Base-by-base conservation (phyloP, 1,284 basidiomycete genomes). In the Takashimella tepidaria region DNA sequence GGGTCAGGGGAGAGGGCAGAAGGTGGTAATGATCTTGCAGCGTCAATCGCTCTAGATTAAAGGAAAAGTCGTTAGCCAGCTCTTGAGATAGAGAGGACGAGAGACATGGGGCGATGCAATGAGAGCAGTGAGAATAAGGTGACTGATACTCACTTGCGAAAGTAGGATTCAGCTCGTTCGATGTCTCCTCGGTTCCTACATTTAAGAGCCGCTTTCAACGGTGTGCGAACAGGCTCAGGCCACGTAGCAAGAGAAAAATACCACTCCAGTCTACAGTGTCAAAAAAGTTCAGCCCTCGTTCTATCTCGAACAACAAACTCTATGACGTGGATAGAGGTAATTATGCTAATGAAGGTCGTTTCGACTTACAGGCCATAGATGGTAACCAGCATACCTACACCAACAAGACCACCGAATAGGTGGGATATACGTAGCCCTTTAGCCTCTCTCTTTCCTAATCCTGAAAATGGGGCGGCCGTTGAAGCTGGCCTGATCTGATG, bases 291-390 rank as follows among this genome's bases (percentile, higher is more conserved):
- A n/a, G n/a, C n/a, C n/a, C n/a, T n/a, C n/a, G n/a, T n/a, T n/a
- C n/a, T n/a, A n/a, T n/a, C n/a, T n/a, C n/a, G n/a, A n/a, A n/a
- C n/a, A n/a, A n/a, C n/a, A n/a, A n/a, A n/a, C n/a, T n/a, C n/a
- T n/a, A n/a, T n/a, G n/a, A n/a, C n/a, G n/a, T n/a, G n/a, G n/a
- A n/a, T n/a, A n/a, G n/a, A n/a, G n/a, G n/a, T n/a, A n/a, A n/a
- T n/a, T n/a, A n/a, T n/a, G n/a, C n/a, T n/a, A n/a, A n/a, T n/a
- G n/a, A n/a, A n/a, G n/a, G n/a, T n/a, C n/a, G n/a, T n/a, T n/a
- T 23, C 11, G 3, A 67, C 74, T 58, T 55, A 74, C 74, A 75
- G 49, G 12, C 70, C 72, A 56, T 76, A 76, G 24, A 70, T 74
- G 1, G 74, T 75, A 3, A 73, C 64, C 6, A 76, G 61, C 16